A percentile compares a stretch with the other conserved stretches of the same genome.
Conservation (phyloP, 306 rosid species). For the Lathyrus aphaca region DNA sequence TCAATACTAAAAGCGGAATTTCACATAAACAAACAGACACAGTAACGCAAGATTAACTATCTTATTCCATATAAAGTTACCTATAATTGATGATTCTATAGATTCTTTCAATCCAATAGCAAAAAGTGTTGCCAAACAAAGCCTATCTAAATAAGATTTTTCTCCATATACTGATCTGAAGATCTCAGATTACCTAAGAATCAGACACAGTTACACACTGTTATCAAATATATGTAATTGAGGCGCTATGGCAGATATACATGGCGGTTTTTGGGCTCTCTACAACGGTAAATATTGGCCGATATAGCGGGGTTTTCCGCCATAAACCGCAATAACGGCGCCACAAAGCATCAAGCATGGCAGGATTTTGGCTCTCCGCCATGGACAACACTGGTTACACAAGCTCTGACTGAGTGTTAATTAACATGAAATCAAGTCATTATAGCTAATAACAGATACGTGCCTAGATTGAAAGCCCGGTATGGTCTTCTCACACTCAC, state of each 20-base stretch:
- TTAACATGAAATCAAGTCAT: background rate
- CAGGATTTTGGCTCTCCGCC: too few relatives aligned
- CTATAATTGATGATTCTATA: background rate
- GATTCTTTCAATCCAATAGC: background rate
- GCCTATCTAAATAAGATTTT: background rate
- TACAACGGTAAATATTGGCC: too few relatives aligned
- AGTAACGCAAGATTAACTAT: background rate
- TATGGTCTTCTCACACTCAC: background rate
- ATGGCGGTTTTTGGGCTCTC: too few relatives aligned
- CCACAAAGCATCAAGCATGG: too few relatives aligned
- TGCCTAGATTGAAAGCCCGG: background rate
- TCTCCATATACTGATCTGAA: background rate
- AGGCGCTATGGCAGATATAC: too few relatives aligned
- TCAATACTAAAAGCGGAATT: background rate
- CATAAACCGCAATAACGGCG: too few relatives aligned
- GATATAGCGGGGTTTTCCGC: too few relatives aligned
- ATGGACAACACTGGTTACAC: background rate
- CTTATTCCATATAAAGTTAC: slow-evolving; percentile 2
- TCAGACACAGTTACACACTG: background rate
- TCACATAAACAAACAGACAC: background rate
- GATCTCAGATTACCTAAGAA: background rate
- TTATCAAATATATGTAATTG: too few relatives aligned
- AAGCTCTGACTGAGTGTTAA: background rate
- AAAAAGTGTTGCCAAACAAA: background rate
- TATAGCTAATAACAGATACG: background rate